phyloP scores from a whole-genome alignment of 495 filamentous ascomycete species.

The Xanthoparmelia taractica region DNA sequence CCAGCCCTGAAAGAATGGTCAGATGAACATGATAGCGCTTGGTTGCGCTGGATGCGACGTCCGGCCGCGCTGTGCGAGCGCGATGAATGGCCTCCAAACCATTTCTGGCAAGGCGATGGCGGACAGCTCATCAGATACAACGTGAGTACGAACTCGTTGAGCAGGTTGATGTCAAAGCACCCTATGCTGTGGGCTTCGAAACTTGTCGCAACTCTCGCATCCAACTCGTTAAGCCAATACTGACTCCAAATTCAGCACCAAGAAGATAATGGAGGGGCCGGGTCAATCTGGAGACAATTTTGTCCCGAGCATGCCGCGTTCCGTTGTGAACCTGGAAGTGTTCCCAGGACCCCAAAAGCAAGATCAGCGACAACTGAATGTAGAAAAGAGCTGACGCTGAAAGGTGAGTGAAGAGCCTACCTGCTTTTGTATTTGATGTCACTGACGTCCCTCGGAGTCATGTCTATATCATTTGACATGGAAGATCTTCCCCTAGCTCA shows the following conservation, averaged over 20 bases:
- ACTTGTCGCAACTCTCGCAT: conserved; percentile 12
- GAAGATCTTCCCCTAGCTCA: conserved; percentile 7
- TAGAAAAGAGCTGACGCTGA: conserved; percentile 18
- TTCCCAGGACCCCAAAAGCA: conserved; percentile 5
- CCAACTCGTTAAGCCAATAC: conserved; percentile 11
- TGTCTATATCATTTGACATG: conserved; percentile 16
- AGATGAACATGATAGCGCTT: conserved; percentile 18
- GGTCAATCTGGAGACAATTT: conserved; percentile 9
- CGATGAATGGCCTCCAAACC: conserved; percentile 21
- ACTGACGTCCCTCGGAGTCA: conserved; percentile 15
- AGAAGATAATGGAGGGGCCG: conserved; percentile 18
- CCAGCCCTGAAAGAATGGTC: conserved; percentile 14
- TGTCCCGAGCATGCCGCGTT: conserved; percentile 16
- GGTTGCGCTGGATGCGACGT: conserved; percentile 18
- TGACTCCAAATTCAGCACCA: conserved; percentile 16
- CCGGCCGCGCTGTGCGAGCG: conserved; percentile 13
- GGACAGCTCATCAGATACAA: conserved; percentile 18
- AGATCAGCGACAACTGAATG: conserved; percentile 15
- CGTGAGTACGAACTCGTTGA: conserved; percentile 10
- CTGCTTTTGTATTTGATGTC: conserved; percentile 11
- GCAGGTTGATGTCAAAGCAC: conserved; percentile 15
- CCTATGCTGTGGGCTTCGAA: conserved; percentile 15
- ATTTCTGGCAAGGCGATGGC: conserved; percentile 18
- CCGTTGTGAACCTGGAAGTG: conserved; percentile 11
- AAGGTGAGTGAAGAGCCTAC: conserved; percentile 14